Evolutionary conservation across 129 eudicot genomes (phyloP).

Genomic region (Heracleum sosnowskyi): DNA sequence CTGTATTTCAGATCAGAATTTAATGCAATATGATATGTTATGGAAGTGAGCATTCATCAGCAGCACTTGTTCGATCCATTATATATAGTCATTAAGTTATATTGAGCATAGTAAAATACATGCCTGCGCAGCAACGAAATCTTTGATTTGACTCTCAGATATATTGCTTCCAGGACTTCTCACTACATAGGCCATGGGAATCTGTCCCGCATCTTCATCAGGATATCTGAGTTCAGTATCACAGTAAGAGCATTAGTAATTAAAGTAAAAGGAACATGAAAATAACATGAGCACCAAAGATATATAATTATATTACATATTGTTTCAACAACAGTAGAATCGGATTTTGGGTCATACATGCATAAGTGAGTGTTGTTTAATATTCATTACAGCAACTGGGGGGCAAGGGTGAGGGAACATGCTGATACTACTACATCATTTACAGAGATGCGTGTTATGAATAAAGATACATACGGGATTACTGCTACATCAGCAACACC

Average conservation of each 20-base stretch:
- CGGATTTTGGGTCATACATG: not conserved
- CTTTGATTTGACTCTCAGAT: conserved; percentile 55
- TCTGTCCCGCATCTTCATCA: conserved; percentile 89
- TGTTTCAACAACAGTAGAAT: not conserved
- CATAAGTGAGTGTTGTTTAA: not conserved
- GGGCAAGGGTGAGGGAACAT: too few relatives aligned
- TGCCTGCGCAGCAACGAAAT: conserved; percentile 69
- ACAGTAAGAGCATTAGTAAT: not conserved
- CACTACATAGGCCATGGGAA: conserved; percentile 89
- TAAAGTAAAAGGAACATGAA: not conserved
- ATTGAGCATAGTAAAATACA: not conserved
- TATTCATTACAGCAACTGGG: not conserved
- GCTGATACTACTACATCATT: not conserved
- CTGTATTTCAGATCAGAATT: not conserved
- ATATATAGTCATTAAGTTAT: not conserved
- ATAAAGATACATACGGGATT: conserved; percentile 56
- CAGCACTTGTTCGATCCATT: not conserved
- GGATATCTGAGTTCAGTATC: conserved; percentile 54
- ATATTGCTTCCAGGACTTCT: conserved; percentile 71
- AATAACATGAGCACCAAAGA: not conserved
- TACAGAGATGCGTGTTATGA: not conserved
- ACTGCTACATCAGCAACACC: conserved; percentile 87
- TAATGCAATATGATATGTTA: not conserved
- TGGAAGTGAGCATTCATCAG: not conserved
- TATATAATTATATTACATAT: not conserved